Percentiles rank a stretch among this genome's conserved stretches.
Evolutionary conservation across 2,329 filamentous ascomycete species (phyloP).

Genomic region (Graphium sp.): DNA sequence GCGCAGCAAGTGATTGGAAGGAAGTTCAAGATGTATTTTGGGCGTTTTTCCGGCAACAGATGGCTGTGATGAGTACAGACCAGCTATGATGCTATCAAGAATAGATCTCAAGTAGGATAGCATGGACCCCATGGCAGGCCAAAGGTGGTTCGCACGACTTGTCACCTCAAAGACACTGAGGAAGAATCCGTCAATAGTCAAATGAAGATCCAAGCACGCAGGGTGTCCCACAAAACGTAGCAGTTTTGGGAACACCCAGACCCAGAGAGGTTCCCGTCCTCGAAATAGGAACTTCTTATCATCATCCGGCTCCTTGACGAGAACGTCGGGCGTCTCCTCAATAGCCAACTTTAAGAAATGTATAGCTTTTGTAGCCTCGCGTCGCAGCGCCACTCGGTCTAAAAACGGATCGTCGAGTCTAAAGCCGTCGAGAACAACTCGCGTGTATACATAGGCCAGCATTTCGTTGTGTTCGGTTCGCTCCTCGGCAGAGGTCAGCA

Average conservation of each 20-base stretch:
- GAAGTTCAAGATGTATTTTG: too few species aligned
- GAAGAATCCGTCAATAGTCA: too few species aligned
- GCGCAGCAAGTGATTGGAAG: too few species aligned
- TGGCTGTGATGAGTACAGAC: too few species aligned
- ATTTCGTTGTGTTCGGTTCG: constrained; percentile 66
- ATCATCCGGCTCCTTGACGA: constrained; percentile 29
- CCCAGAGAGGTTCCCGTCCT: constrained; percentile 45
- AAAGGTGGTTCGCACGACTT: too few species aligned
- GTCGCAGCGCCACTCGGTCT: constrained; percentile 31
- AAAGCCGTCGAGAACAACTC: constrained; percentile 58
- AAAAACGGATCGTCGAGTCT: constrained; percentile 53
- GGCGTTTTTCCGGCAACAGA: too few species aligned
- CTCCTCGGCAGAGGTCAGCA: constrained; percentile 45
- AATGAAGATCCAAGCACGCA: constrained; percentile 27
- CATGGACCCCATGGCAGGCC: too few species aligned
- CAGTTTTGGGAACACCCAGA: constrained; percentile 44
- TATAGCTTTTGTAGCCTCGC: constrained; percentile 54
- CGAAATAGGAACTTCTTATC: constrained; percentile 27
- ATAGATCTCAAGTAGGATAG: too few species aligned
- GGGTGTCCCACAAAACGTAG: constrained; percentile 37
- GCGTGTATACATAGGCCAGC: constrained; percentile 68
- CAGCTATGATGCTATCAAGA: too few species aligned
- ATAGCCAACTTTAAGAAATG: constrained; percentile 63
- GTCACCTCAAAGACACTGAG: too few species aligned
- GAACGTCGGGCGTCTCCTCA: constrained; percentile 55